Conservation (phyloP, 257 asterid species). For the Solanum virginianum region DNA sequence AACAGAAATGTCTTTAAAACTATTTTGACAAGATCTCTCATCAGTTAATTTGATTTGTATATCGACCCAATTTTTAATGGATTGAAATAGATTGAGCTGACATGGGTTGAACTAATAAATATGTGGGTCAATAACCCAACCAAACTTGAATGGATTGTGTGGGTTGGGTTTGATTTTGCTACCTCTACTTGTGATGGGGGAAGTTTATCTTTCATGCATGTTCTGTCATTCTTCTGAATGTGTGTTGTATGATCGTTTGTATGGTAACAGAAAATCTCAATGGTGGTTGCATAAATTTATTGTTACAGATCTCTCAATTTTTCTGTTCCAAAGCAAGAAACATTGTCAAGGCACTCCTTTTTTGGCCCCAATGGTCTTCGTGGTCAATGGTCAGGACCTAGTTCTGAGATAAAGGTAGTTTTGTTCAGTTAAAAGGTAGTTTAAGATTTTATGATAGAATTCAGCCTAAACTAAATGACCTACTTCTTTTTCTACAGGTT, state of each 20-base stretch:
- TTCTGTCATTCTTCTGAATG: neutral
- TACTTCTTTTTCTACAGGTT: constrained; percentile 34
- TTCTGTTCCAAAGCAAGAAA: constrained; percentile 86
- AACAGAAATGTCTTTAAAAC: neutral
- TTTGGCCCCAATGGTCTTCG: constrained; percentile 86
- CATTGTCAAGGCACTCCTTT: constrained; percentile 79
- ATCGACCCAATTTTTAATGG: neutral
- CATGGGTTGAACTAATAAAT: neutral
- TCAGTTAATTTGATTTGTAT: neutral
- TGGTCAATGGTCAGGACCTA: constrained; percentile 72
- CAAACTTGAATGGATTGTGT: neutral
- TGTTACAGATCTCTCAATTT: constrained; percentile 57
- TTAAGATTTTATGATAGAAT: neutral
- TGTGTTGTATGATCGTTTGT: neutral
- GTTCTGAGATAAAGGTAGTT: constrained; percentile 61
- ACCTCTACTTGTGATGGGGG: neutral
- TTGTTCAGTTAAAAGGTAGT: neutral
- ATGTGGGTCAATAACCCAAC: neutral
- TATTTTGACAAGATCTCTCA: neutral
- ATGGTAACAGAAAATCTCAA: neutral
- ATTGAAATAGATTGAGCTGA: neutral
- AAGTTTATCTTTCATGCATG: neutral
- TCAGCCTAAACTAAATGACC: neutral
- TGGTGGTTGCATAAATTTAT: neutral
- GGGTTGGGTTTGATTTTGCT: neutral